Evolutionary conservation across 1,139 yeast species (phyloP), one percentile per base, ranked within the genome.

Genomic region (Candida anutae): DNA sequence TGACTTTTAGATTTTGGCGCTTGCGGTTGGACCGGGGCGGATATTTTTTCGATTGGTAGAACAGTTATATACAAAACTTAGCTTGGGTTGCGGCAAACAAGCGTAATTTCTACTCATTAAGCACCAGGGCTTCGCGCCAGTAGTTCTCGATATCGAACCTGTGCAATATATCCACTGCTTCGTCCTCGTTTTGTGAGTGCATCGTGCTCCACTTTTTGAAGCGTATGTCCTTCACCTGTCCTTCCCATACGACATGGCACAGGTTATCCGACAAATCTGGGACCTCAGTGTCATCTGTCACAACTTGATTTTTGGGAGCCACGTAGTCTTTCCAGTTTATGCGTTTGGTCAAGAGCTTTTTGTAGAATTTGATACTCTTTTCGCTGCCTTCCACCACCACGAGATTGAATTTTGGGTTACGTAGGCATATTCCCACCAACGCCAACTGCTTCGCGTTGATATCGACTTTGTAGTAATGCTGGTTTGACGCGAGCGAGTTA

Each of bases 361-460:
- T 74, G 53, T 74, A 85, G 39, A 74, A 72, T 20, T 66, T 64
- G 22, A 83, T 57, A 18, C 74, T 58, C 41, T 78, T 74, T 23
- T 60, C 62, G 1, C 80, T 77, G 0, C 95, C 95, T 49, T 81
- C 88, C 4, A 75, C 82, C 4, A 84, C 61, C 1, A 88, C 66
- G 28, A 87, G 47, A 27, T 70, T 73, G 40, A 74, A 69, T 1
- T 65, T 65, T 1, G 61, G 62, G 24, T 55, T 56, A 4, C 46
- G 40, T 9, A 65, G 33, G 31, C 67, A 58, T 18, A 78, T 59
- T 0, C 97, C 97, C 6, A 58, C 60, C 19, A 88, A 54, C 6
- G 66, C 71, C 34, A 75, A 50, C 44, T 87, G 93, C 39, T 74
- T 74, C 3, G 95, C 94, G 53, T 84, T 87, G 34, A 70, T 72